Evolutionary conservation across 805 yeast species (phyloP), one percentile per base, ranked within the genome.

Genomic region (Monosporozyma servazzii): DNA sequence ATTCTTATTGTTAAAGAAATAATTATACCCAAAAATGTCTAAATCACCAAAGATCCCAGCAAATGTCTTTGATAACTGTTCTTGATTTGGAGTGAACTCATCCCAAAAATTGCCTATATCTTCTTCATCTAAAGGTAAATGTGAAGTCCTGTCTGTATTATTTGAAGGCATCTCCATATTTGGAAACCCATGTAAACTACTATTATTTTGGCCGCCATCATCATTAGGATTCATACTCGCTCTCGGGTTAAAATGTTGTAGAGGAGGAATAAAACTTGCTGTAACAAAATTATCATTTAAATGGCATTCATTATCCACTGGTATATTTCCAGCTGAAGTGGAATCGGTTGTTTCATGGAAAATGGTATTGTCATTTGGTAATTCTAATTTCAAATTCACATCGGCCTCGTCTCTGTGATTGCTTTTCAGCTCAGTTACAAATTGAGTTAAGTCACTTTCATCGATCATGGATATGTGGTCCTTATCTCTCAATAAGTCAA

Each of bases 31-130:
- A 45, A 63, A 62, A 3, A 63, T 44, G 40, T 62, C 68, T 11
- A 63, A 52, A 3, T 62, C 57, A 3, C 61, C 66, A 45, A 61
- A 59, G 8, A 56, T 36, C 5, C 56, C 64, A 3, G 65, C 56
- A 18, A 50, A 42, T 23, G 37, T 45, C 21, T 39, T 30, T 4
- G 51, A 43, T 20, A 36, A 42, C 40, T 42, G 39, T n/a, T n/a
- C 49, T 20, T 36, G 31, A 31, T 45, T 40, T 21, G 48, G 40
- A 5, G 27, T 31, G n/a, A 20, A 31, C 7, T 7, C 37, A 13
- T 45, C 48, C 37, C 29, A 41, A 18, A 20, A 9, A 37, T 17
- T 18, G 3, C 23, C 23, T 7, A 37, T 37, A 18, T 37, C 25
- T 9, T 13, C 37, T 13, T 33, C 20, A 33, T 33, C 4, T 15